These are phyloP conservation scores for Pouteria glomerata DNA, from an alignment of 148 eudicot species.

Conservation along the genomic window DNA sequence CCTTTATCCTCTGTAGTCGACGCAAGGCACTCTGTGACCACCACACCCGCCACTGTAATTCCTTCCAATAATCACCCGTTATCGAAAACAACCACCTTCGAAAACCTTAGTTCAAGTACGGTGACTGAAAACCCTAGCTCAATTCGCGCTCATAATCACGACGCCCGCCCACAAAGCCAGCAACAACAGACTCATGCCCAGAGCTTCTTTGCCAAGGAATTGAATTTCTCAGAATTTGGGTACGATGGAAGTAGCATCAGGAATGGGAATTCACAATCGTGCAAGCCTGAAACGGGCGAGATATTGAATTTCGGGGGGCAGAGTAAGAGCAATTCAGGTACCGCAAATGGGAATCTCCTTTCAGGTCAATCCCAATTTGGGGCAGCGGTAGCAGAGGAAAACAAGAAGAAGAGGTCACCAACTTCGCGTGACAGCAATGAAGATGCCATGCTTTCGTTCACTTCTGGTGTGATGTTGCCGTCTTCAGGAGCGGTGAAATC, in stretches of 20 bases:
- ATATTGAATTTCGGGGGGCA: slow-evolving; percentile 66
- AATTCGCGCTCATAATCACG: not conserved
- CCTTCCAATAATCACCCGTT: slow-evolving; percentile 9
- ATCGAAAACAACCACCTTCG: slow-evolving; percentile 23
- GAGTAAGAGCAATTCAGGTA: slow-evolving; percentile 25
- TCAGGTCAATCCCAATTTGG: slow-evolving; percentile 34
- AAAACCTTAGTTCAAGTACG: slow-evolving; percentile 23
- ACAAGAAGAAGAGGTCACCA: slow-evolving; percentile 61
- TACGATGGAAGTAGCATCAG: slow-evolving; percentile 26
- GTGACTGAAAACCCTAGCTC: slow-evolving; percentile 29
- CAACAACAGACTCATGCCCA: slow-evolving; percentile 18
- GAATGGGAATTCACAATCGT: slow-evolving; percentile 23
- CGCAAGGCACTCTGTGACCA: slow-evolving; percentile 7
- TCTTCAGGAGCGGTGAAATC: slow-evolving; percentile 38
- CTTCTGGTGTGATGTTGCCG: slow-evolving; percentile 57
- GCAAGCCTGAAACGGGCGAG: slow-evolving; percentile 69
- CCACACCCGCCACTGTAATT: not conserved
- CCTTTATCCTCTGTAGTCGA: slow-evolving; percentile 25
- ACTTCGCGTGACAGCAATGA: slow-evolving; percentile 56
- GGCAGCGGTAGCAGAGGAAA: slow-evolving; percentile 36
- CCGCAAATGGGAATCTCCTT: slow-evolving; percentile 19
- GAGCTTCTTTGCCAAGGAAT: slow-evolving; percentile 34
- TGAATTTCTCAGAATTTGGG: slow-evolving; percentile 62
- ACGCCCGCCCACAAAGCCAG: slow-evolving; percentile 18
- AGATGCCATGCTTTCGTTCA: slow-evolving; percentile 76